These are phyloP conservation scores for Penicillium cosmopolitanum DNA, from an alignment of 495 filamentous ascomycete species.

Conservation along the genomic window DNA sequence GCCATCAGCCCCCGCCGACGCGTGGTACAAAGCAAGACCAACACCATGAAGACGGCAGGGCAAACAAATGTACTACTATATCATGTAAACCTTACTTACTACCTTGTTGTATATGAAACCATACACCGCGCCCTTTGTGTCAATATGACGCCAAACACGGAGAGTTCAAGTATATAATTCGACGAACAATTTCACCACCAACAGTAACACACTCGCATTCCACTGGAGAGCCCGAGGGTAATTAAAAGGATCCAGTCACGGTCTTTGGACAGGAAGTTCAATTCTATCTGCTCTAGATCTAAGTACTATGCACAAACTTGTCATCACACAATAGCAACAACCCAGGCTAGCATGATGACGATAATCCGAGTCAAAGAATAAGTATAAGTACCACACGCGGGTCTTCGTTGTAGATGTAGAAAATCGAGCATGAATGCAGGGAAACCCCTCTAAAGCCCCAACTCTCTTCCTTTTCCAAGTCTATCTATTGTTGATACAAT, in stretches of 20 bases:
- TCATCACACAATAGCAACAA: conserved; percentile 1
- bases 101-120: too few species aligned
- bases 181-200: background rate
- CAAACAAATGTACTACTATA: background rate
- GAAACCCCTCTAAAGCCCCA: conserved; percentile 11
- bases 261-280: conserved; percentile 9
- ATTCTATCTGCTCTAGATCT: conserved; percentile 28
- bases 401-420: background rate
- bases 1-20: too few species aligned
- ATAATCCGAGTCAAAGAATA: background rate
- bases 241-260: background rate
- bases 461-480: conserved; percentile 28
- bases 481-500: conserved; percentile 46
- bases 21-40: too few species aligned
- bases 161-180: background rate
- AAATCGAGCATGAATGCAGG: background rate
- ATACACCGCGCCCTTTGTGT: too few species aligned
- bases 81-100: background rate
- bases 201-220: too few species aligned
- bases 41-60: too few species aligned
- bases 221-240: background rate
- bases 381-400: background rate
- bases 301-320: conserved; percentile 23
- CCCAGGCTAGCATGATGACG: background rate
- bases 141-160: background rate